phyloP scores from a whole-genome alignment of 495 filamentous ascomycete genomes.

The Parachaetomium inaequale region DNA sequence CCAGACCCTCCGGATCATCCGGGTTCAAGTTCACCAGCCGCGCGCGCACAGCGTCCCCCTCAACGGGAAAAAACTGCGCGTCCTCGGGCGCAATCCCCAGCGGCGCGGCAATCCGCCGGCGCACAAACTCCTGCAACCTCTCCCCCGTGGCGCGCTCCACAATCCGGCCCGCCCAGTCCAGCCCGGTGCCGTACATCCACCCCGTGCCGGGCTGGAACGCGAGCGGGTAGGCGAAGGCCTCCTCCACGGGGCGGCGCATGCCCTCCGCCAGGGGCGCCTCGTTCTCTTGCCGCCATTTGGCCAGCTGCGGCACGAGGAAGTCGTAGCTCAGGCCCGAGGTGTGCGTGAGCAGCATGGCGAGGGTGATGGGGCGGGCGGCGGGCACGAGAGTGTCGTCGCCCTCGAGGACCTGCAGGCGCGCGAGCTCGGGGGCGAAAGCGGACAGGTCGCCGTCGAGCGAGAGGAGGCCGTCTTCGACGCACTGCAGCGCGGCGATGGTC shows the following conservation, averaged over 20 bases:
- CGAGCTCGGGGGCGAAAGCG: slow-evolving; percentile 41
- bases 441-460: slow-evolving; percentile 41
- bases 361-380: slow-evolving; percentile 21
- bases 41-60: slow-evolving; percentile 20
- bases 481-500: slow-evolving; percentile 45
- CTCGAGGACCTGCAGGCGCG: slow-evolving; percentile 17
- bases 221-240: slow-evolving; percentile 30
- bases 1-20: slow-evolving; percentile 22
- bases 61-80: slow-evolving; percentile 34
- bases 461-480: slow-evolving; percentile 47
- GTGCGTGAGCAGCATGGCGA: slow-evolving; percentile 22
- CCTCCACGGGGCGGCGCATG: slow-evolving; percentile 16
- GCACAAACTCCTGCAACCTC: slow-evolving; percentile 22
- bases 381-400: not conserved
- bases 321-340: slow-evolving; percentile 29
- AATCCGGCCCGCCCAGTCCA: slow-evolving; percentile 32
- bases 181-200: slow-evolving; percentile 30
- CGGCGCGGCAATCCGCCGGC: slow-evolving; percentile 24
- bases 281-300: slow-evolving; percentile 20
- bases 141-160: slow-evolving; percentile 26
- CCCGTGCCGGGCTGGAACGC: slow-evolving; percentile 27
- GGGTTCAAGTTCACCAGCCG: slow-evolving; percentile 30
- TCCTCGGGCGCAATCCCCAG: slow-evolving; percentile 36
- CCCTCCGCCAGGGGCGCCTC: slow-evolving; percentile 19
- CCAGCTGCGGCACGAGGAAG: slow-evolving; percentile 18